A percentile compares a stretch with the other conserved stretches of the same genome.
Conservation (phyloP, 2,329 filamentous ascomycete species). For the Beauveria medogensis region DNA sequence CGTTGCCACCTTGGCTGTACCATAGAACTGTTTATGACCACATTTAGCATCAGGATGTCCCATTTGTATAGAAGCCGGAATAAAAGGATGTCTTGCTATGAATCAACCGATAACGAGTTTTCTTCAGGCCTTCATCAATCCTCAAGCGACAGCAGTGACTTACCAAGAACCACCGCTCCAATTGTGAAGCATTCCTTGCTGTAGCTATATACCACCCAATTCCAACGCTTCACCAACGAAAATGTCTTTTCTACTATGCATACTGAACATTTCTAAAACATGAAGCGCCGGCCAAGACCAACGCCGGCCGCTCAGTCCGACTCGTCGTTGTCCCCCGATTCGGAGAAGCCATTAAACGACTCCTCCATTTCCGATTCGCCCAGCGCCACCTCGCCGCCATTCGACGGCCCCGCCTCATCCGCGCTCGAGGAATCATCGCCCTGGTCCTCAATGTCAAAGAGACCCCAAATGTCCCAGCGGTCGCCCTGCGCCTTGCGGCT, state of each 20-base stretch:
- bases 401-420: slow-evolving; percentile 17
- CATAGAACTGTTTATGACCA: slow-evolving; percentile 1
- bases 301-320: slow-evolving; percentile 20
- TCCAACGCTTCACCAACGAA: background rate
- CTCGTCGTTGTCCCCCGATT: slow-evolving; percentile 30
- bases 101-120: background rate
- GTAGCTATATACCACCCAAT: background rate
- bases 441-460: slow-evolving; percentile 61
- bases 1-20: background rate
- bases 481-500: slow-evolving; percentile 76
- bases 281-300: background rate
- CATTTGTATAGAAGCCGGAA: background rate
- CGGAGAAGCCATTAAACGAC: slow-evolving; percentile 52
- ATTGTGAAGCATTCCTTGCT: background rate
- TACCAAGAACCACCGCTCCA: background rate
- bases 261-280: background rate
- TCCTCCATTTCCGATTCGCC: slow-evolving; percentile 41
- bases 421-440: slow-evolving; percentile 33
- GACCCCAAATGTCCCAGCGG: slow-evolving; percentile 81
- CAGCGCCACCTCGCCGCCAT: slow-evolving; percentile 24
- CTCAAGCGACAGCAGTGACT: background rate
- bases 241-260: background rate
- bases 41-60: background rate
- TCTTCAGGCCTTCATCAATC: background rate
- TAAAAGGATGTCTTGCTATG: background rate